Conservation (phyloP, 768 basidiomycete species). For the Saitozyma podzolica region DNA sequence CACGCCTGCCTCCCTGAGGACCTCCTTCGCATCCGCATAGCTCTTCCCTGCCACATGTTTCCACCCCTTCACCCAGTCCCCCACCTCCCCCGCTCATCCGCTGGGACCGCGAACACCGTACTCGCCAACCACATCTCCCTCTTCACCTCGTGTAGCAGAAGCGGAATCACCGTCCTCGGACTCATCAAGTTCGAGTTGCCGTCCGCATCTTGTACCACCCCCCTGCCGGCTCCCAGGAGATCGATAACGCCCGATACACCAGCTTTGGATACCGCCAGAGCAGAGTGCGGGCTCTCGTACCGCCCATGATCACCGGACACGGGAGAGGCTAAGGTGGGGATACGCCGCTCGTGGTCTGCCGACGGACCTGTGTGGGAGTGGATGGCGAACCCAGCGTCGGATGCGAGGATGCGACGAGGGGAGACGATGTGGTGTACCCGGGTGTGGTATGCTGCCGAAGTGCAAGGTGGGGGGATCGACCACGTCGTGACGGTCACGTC, state of each 20-base stretch:
- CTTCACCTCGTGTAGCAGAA: conserved; percentile 4
- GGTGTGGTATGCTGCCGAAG: conserved; percentile 66
- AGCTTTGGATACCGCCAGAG: conserved; percentile 13
- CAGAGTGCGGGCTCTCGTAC: conserved; percentile 54
- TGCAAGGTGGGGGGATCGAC: conserved; percentile 65
- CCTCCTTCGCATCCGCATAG: conserved; percentile 3
- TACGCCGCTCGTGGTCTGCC: conserved; percentile 19
- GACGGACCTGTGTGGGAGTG: conserved; percentile 60
- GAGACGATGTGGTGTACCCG: conserved; percentile 65
- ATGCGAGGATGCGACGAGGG: conserved; percentile 58
- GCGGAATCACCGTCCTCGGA: conserved; percentile 65
- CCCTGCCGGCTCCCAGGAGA: conserved; percentile 5
- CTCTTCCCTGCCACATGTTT: not conserved
- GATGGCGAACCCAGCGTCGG: conserved; percentile 70
- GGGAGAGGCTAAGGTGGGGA: not conserved
- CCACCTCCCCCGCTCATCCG: conserved; percentile 1
- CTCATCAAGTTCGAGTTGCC: conserved; percentile 70
- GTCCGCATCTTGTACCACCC: conserved; percentile 62
- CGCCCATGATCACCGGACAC: conserved; percentile 59
- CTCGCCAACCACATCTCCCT: conserved; percentile 63
- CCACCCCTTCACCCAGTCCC: conserved; percentile 10
- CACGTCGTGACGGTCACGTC: conserved; percentile 73
- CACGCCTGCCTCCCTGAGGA: conserved; percentile 9
- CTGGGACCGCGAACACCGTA: conserved; percentile 64
- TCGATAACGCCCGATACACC: conserved; percentile 49